Evolutionary conservation across 768 basidiomycete species (phyloP), one percentile per base, ranked within the genome.

Genomic region (Boletus reticuloceps): DNA sequence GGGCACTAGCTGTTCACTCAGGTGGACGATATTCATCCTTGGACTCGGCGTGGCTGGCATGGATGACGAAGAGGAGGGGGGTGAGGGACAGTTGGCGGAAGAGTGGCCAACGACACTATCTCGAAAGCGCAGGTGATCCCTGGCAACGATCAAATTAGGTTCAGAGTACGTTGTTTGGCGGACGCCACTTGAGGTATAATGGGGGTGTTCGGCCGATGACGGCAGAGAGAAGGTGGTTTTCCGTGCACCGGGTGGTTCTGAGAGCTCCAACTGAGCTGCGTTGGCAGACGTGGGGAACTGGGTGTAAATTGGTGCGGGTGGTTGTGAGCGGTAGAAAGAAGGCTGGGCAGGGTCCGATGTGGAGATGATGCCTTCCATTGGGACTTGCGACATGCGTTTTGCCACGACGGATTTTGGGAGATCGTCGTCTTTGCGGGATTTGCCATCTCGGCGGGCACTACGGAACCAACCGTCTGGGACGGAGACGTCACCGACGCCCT

Each of bases 381-480:
- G 69, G 11, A 69, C 52, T 66, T 73, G 55, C 58, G 68, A 59
- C 65, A 65, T 61, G 66, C 68, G 55, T 68, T 75, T 62, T 69
- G 70, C 60, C 56, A 74, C 79, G 75, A 73, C 77, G 73, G 64
- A 82, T 77, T 59, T 82, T 72, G 67, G 79, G 70, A 63, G 75
- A 72, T 72, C 72, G 36, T 61, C 75, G 42, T 60, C 77, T 65
- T 64, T 68, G 31, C 71, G 71, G 50, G 72, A 69, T 64, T 73
- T 70, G 49, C 88, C 89, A 58, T 81, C 83, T 50, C 85, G 78
- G 47, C 89, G 84, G 45, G 90, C 89, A 69, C 87, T 89, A 65
- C 80, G 81, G 72, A 91, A 92, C 79, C 85, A 84, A 17, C 87
- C 88, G 34, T 88, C 86, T 40, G 89, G 90, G 17, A 91, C 85